A percentile compares a stretch with the other conserved stretches of the same genome.
phyloP scores from a whole-genome alignment of 148 eudicot genomes.

The Nepenthes gracilis region DNA sequence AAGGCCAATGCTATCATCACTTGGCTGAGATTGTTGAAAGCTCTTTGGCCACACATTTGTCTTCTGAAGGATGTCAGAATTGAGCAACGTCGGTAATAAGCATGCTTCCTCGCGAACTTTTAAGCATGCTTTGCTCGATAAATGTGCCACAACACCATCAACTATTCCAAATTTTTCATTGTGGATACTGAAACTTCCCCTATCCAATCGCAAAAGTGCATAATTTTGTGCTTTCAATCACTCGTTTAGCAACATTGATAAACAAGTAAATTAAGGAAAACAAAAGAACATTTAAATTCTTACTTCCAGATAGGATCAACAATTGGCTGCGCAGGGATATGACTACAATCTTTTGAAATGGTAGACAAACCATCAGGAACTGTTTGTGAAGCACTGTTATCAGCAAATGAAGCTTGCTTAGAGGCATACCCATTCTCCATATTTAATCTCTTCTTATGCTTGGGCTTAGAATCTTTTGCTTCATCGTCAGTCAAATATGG shows the following conservation, averaged over 20 bases:
- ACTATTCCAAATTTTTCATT: conserved; percentile 11
- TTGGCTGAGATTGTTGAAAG: conserved; percentile 31
- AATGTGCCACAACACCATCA: conserved; percentile 39
- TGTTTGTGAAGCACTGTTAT: conserved; percentile 3
- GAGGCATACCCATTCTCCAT: too few species aligned
- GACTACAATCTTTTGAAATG: neutral
- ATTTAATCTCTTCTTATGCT: neutral
- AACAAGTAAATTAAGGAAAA: neutral
- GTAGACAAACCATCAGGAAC: conserved; percentile 3
- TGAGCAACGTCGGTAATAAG: conserved; percentile 19
- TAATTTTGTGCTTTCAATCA: neutral
- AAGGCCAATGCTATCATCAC: conserved; percentile 31
- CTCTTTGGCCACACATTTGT: conserved; percentile 50
- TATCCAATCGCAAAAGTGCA: conserved; percentile 8
- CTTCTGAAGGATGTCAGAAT: conserved; percentile 30
- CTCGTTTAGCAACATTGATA: neutral
- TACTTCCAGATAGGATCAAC: conserved; percentile 45
- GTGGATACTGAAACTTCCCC: conserved; percentile 35
- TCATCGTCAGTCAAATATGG: neutral
- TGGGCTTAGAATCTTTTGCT: neutral
- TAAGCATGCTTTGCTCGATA: conserved; percentile 42
- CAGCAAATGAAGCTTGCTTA: neutral
- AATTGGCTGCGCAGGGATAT: conserved; percentile 26
- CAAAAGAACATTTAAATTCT: conserved; percentile 7
- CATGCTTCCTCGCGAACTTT: conserved; percentile 28